Base-by-base conservation (phyloP, 2,329 filamentous ascomycete species). In the Fusarium goolgardi region DNA sequence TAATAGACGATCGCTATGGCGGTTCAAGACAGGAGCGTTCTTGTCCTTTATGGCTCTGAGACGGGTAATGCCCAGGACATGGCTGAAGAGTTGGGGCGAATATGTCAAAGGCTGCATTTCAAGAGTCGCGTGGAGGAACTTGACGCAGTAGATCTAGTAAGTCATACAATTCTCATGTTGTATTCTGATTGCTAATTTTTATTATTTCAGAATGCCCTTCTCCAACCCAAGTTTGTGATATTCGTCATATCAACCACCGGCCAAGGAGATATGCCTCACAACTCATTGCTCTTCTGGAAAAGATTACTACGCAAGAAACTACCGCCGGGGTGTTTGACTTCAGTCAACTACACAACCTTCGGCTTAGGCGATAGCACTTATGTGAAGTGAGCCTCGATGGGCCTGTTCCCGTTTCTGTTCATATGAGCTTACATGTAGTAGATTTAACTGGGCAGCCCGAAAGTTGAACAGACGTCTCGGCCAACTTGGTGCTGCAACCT, bases 301-400 rank as follows among this genome's bases (percentile, higher is more conserved):
- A 91, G 88, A 62, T 83, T 99, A 37, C 83, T 97, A 20, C 86
- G 93, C 70, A 94, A 91, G 78, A 92, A 88, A 71, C 85, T 99
- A 29, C 87, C 90, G 15, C 84, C 89, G 5, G 87, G 86, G 18
- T 94, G 90, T 72, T 82, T 99, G 39, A 76, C 82, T 37, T 84
- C 85, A 34, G 81, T 97, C 65, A 85, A 82, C 2, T 98, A 97
- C 79, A 90, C 92, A 5, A 91, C 90, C 0, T 97, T 98, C 82
- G 96, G 96, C 1, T 85, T 98, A 1, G 96, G 96, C 1, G 96
- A 99, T 78, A 97, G 92, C 75, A 97, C 94, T 2, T 99, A 99
- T 83, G 86, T 91, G 57, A 95, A 96, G 90, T 96, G 82, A 69
- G 86, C 76, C 49, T 18, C 6, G 25, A 3, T n/a, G 13, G 43